Conservation (phyloP, 768 basidiomycete species). For the Termitomyces sp. region DNA sequence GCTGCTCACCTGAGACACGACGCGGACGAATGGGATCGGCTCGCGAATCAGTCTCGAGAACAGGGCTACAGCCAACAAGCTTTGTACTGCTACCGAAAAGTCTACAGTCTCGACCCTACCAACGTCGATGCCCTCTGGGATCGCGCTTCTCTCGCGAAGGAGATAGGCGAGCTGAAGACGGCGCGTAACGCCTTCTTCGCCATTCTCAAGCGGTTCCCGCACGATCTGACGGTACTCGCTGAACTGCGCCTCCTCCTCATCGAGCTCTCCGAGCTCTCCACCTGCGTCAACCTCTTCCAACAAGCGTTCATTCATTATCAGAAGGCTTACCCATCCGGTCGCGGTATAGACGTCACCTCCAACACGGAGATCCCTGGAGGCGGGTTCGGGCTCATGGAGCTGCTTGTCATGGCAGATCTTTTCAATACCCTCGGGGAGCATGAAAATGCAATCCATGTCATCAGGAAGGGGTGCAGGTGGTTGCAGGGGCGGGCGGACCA, state of each 20-base stretch:
- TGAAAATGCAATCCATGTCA: slow-evolving; percentile 61
- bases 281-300: slow-evolving; percentile 67
- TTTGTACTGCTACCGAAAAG: slow-evolving; percentile 87
- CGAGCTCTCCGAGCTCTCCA: slow-evolving; percentile 62
- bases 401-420: slow-evolving; percentile 85
- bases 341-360: slow-evolving; percentile 26
- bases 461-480: slow-evolving; percentile 83
- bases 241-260: slow-evolving; percentile 78
- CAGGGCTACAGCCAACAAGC: slow-evolving; percentile 80
- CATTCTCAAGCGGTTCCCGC: slow-evolving; percentile 72
- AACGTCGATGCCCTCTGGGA: slow-evolving; percentile 91
- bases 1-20: slow-evolving; percentile 85
- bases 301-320: slow-evolving; percentile 73
- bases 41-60: slow-evolving; percentile 74
- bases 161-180: slow-evolving; percentile 65
- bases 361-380: slow-evolving; percentile 34
- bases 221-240: slow-evolving; percentile 74
- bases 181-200: slow-evolving; percentile 63
- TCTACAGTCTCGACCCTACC: slow-evolving; percentile 70
- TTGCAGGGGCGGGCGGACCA: slow-evolving; percentile 77
- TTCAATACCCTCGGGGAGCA: slow-evolving; percentile 70
- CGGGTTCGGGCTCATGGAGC: slow-evolving; percentile 60
- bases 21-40: slow-evolving; percentile 82
- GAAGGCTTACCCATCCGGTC: slow-evolving; percentile 40
- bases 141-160: slow-evolving; percentile 75